Conservation (phyloP, 192 early-diverging fungal genomes). For the Linnemannia hyalina region DNA sequence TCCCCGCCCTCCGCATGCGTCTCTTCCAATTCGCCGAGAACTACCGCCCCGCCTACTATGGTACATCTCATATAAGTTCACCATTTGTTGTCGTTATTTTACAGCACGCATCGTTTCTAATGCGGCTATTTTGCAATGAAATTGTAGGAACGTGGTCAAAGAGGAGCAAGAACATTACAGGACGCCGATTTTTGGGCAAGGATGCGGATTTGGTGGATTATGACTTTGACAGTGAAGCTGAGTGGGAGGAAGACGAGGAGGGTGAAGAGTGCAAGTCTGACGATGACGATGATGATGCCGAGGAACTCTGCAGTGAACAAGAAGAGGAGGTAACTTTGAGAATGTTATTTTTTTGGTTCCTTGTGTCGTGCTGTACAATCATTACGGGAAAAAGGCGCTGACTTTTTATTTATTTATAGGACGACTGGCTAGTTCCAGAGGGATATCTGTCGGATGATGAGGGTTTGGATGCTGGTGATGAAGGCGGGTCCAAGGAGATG, state of each 20-base stretch:
- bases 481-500: slow-evolving; percentile 30
- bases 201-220: slow-evolving; percentile 82
- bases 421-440: slow-evolving; percentile 88
- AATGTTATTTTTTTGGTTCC: background rate
- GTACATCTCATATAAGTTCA: slow-evolving; percentile 25
- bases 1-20: slow-evolving; percentile 64
- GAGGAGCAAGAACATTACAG: slow-evolving; percentile 63
- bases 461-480: slow-evolving; percentile 55
- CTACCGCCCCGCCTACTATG: slow-evolving; percentile 82
- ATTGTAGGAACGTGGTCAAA: slow-evolving; percentile 82
- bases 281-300: slow-evolving; percentile 83
- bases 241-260: slow-evolving; percentile 92
- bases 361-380: background rate
- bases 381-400: background rate
- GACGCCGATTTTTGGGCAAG: slow-evolving; percentile 71
- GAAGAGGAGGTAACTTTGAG: slow-evolving; percentile 62
- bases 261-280: slow-evolving; percentile 88
- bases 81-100: background rate
- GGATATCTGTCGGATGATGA: slow-evolving; percentile 91
- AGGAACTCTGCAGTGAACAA: slow-evolving; percentile 63
- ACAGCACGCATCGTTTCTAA: too few relatives aligned
- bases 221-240: slow-evolving; percentile 89
- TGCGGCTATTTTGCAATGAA: background rate
- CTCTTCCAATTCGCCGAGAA: slow-evolving; percentile 79
- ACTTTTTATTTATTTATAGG: slow-evolving; percentile 43